These are phyloP conservation scores for Zygoascus biomembranicola DNA, from an alignment of 805 yeast species.

Conservation along the genomic window DNA sequence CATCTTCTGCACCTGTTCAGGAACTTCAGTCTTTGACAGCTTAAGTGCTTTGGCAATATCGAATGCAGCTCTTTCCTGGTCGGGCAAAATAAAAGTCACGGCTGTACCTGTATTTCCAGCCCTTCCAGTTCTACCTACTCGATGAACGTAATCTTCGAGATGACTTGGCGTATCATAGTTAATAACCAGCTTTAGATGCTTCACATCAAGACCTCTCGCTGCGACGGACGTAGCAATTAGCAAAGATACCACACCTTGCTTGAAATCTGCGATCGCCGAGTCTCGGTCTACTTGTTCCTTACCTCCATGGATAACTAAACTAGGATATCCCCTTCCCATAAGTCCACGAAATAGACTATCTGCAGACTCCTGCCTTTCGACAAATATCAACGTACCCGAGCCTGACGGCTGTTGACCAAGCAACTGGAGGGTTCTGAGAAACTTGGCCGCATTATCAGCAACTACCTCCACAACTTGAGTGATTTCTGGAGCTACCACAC, in stretches of 20 bases:
- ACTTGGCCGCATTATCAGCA: constrained; percentile 43
- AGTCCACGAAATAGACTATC: constrained; percentile 57
- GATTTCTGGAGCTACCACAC: constrained; percentile 75
- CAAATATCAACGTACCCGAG: constrained; percentile 55
- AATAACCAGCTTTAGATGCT: constrained; percentile 68
- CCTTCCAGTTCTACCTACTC: constrained; percentile 94
- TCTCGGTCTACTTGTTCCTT: constrained; percentile 80
- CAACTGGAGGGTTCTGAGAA: constrained; percentile 43
- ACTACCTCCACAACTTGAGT: constrained; percentile 62
- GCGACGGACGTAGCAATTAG: constrained; percentile 90
- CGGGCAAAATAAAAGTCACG: constrained; percentile 59
- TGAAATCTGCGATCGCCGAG: constrained; percentile 62
- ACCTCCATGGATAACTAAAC: constrained; percentile 84
- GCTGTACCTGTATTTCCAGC: constrained; percentile 74
- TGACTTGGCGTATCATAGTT: constrained; percentile 80
- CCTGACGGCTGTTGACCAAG: constrained; percentile 33
- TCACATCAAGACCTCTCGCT: constrained; percentile 93
- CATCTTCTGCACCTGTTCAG: constrained; percentile 41
- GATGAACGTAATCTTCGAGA: constrained; percentile 90
- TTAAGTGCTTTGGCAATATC: constrained; percentile 66
- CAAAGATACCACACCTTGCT: constrained; percentile 46
- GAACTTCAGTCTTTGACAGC: constrained; percentile 48
- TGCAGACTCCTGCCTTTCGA: constrained; percentile 82
- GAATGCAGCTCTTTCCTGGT: constrained; percentile 54
- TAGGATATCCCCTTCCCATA: constrained; percentile 43